These are phyloP conservation scores for Sporormia fimetaria DNA, from an alignment of 495 filamentous ascomycete genomes.

Conservation along the genomic window DNA sequence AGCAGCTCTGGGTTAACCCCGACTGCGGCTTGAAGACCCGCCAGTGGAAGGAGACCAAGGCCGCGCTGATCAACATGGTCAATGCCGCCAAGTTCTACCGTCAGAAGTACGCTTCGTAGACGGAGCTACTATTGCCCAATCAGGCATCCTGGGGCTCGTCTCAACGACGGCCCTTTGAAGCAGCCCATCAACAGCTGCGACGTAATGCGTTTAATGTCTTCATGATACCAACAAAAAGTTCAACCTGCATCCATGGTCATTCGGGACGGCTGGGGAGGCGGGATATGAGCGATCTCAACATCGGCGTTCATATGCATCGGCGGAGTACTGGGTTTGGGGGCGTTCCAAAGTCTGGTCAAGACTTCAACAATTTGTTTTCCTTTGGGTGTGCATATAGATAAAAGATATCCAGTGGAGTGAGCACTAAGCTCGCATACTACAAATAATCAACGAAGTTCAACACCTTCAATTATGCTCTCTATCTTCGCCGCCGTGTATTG, in stretches of 20 bases:
- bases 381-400: constrained; percentile 2
- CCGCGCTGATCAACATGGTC: constrained; percentile 84
- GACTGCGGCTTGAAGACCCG: constrained; percentile 99
- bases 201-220: constrained; percentile 20
- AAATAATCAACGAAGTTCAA: constrained; percentile 19
- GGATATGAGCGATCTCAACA: constrained; percentile 43
- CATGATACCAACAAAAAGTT: constrained; percentile 37
- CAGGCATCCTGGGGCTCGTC: constrained; percentile 3
- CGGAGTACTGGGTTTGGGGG: neutral
- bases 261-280: constrained; percentile 8
- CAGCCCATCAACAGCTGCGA: constrained; percentile 28
- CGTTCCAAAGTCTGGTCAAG: neutral
- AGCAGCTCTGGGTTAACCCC: constrained; percentile 97
- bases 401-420: neutral
- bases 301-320: constrained; percentile 36
- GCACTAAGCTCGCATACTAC: neutral
- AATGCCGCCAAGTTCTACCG: constrained; percentile 94
- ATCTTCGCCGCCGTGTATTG: neutral
- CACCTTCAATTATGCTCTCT: constrained; percentile 11
- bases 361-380: constrained; percentile 9
- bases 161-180: constrained; percentile 10
- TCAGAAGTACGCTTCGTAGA: constrained; percentile 50
- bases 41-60: constrained; percentile 92
- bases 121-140: constrained; percentile 2
- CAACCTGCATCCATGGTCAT: constrained; percentile 33